Conservation (phyloP, 345 rosid species). For the Eucalyptus cladocalyx region DNA sequence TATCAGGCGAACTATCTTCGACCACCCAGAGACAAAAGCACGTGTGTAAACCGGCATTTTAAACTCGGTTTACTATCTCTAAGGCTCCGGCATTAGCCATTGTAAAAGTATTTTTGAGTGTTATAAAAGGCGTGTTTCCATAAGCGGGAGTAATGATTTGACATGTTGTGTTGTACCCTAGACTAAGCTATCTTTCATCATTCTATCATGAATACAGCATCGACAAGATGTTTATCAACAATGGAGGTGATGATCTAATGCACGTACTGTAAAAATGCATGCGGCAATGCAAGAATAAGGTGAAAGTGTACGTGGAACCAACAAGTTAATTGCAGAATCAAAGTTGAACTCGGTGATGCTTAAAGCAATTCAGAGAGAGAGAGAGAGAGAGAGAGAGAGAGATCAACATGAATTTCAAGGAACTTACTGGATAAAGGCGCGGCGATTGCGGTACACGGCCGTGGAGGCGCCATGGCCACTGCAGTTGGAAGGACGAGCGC, state of each 20-base stretch:
- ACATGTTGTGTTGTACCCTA: background rate
- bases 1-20: background rate
- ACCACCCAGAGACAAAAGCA: background rate
- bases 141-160: background rate
- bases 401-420: background rate
- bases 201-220: background rate
- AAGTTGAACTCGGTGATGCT: background rate
- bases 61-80: background rate
- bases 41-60: fast-evolving
- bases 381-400: background rate
- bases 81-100: background rate
- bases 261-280: background rate
- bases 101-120: background rate
- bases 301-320: background rate
- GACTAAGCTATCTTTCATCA: background rate
- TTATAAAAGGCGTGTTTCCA: background rate
- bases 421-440: conserved; percentile 50
- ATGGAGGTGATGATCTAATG: background rate
- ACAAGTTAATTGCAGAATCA: background rate
- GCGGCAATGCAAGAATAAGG: background rate
- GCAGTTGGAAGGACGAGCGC: conserved; percentile 4
- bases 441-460: conserved; percentile 42
- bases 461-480: background rate
- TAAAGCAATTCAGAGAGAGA: background rate
- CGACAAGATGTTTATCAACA: background rate